These are phyloP conservation scores for Juglanconis oblonga DNA, from an alignment of 2,329 filamentous ascomycete species.

Conservation along the genomic window DNA sequence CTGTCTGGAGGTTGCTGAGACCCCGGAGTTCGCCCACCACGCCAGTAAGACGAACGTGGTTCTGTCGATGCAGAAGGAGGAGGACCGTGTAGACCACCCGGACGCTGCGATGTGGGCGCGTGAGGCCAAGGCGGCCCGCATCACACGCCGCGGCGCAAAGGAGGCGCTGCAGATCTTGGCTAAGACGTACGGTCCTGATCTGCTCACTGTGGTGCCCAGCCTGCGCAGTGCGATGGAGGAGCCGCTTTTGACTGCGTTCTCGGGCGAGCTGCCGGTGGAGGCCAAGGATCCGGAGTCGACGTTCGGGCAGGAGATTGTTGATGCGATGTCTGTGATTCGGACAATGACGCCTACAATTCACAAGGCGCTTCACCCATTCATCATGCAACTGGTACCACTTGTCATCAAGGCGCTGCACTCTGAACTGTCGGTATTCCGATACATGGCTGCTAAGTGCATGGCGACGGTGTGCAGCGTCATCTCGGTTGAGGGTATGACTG, in stretches of 20 bases:
- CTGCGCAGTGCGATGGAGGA: slow-evolving; percentile 77
- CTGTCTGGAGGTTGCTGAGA: slow-evolving; percentile 96
- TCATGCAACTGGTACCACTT: slow-evolving; percentile 78
- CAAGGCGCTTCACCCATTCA: slow-evolving; percentile 69
- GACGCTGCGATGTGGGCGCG: slow-evolving; percentile 87
- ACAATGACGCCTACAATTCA: slow-evolving; percentile 92
- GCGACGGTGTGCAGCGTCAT: slow-evolving; percentile 97
- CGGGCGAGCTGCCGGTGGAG: slow-evolving; percentile 66
- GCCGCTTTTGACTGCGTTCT: slow-evolving; percentile 73
- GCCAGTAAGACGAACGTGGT: slow-evolving; percentile 75
- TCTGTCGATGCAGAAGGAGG: slow-evolving; percentile 92
- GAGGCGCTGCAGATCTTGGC: slow-evolving; percentile 89
- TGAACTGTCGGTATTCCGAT: slow-evolving; percentile 85
- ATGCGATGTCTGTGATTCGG: slow-evolving; percentile 88
- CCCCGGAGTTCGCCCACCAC: slow-evolving; percentile 88
- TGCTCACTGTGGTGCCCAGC: slow-evolving; percentile 83
- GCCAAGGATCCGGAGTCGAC: slow-evolving; percentile 71
- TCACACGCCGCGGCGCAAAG: slow-evolving; percentile 90
- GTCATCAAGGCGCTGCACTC: slow-evolving; percentile 87
- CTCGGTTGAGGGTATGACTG: slow-evolving; percentile 91
- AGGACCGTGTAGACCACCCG: slow-evolving; percentile 88
- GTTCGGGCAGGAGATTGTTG: slow-evolving; percentile 88
- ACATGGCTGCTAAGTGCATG: slow-evolving; percentile 95
- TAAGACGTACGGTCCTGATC: slow-evolving; percentile 68
- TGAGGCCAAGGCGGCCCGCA: slow-evolving; percentile 83